Percentiles rank a stretch among this genome's conserved stretches.
These are phyloP conservation scores for Aspergillus sp. DNA, from an alignment of 2,329 filamentous ascomycete genomes.

Conservation along the genomic window DNA sequence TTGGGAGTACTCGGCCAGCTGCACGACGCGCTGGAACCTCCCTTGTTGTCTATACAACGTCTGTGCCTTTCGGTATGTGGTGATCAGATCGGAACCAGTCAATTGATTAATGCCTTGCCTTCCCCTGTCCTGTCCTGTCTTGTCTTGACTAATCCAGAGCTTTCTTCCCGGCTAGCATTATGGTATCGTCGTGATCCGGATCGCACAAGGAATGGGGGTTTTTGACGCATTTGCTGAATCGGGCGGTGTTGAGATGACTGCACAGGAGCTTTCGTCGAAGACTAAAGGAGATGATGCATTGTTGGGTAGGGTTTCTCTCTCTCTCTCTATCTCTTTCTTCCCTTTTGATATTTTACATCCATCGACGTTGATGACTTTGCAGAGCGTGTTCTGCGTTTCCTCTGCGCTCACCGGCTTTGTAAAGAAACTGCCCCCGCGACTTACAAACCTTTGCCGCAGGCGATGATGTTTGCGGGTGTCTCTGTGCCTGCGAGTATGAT, in stretches of 20 bases:
- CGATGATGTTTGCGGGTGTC: conserved; percentile 9
- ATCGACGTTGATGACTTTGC: background rate
- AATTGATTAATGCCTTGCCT: background rate
- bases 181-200: conserved; percentile 9
- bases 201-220: conserved; percentile 22
- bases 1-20: conserved; percentile 11
- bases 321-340: too few species aligned
- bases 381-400: conserved; percentile 22
- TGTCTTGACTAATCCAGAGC: background rate
- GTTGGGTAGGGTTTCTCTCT: conserved; percentile 10
- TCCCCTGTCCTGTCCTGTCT: background rate
- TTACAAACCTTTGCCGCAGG: conserved; percentile 17
- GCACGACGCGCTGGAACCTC: conserved; percentile 12
- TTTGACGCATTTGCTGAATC: conserved; percentile 20
- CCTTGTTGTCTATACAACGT: conserved; percentile 4
- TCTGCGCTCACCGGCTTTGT: conserved; percentile 17
- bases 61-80: conserved; percentile 9
- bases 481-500: conserved; percentile 12
- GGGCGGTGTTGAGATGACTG: conserved; percentile 1
- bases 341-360: too few species aligned
- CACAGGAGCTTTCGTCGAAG: conserved; percentile 15
- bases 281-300: conserved; percentile 16
- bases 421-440: conserved; percentile 2
- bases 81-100: background rate
- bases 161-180: conserved; percentile 6